These are phyloP conservation scores for Hortaea sp. DNA, from an alignment of 2,329 filamentous ascomycete species.

Conservation along the genomic window DNA sequence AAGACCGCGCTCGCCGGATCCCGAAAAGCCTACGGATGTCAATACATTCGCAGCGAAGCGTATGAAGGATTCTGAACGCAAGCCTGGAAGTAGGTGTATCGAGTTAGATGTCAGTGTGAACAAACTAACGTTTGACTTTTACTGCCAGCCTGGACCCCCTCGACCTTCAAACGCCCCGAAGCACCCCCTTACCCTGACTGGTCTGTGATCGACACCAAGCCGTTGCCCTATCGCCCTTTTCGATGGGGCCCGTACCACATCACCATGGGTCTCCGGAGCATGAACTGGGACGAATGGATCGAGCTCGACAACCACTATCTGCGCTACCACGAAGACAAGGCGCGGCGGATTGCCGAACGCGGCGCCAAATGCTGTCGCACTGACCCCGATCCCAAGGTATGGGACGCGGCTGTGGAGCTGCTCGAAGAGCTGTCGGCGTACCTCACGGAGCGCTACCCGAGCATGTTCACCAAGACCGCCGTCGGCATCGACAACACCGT, in stretches of 20 bases:
- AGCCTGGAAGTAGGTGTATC: slow-evolving; percentile 36
- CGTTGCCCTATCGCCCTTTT: slow-evolving; percentile 69
- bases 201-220: slow-evolving; percentile 58
- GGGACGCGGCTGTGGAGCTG: slow-evolving; percentile 63
- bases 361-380: slow-evolving; percentile 59
- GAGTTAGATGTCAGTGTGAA: too few relatives aligned
- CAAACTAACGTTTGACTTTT: too few relatives aligned
- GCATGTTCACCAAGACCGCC: slow-evolving; percentile 53
- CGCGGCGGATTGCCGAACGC: slow-evolving; percentile 54
- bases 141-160: slow-evolving; percentile 45
- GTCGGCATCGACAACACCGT: slow-evolving; percentile 60
- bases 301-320: slow-evolving; percentile 74
- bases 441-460: slow-evolving; percentile 65
- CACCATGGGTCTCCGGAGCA: slow-evolving; percentile 65
- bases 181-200: slow-evolving; percentile 57
- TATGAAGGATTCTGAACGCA: slow-evolving; percentile 28
- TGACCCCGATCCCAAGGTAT: slow-evolving; percentile 47
- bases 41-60: slow-evolving; percentile 13
- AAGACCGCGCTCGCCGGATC: slow-evolving; percentile 29
- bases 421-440: slow-evolving; percentile 63
- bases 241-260: slow-evolving; percentile 67
- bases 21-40: slow-evolving; percentile 33
- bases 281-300: slow-evolving; percentile 67
- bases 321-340: slow-evolving; percentile 63
- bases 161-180: slow-evolving; percentile 48